Evolutionary conservation across 108 stramenopile species (phyloP), one percentile per base, ranked within the genome.

Genomic region (Cafeteria roenbergensis): DNA sequence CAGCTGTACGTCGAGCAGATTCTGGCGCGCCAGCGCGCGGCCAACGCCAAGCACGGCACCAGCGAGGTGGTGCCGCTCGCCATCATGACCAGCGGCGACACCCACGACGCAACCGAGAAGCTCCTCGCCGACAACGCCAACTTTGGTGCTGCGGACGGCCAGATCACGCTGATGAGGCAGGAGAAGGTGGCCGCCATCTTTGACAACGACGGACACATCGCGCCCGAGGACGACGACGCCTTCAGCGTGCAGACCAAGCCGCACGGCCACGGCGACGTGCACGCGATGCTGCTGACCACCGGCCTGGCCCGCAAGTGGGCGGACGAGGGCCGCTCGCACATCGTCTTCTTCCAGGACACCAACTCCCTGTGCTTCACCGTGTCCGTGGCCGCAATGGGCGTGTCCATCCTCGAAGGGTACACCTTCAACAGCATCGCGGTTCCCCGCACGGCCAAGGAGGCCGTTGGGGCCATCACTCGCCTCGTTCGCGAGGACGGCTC

Each of bases 241-340:
- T 92, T 72, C 74, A 79, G 77, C 28, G 60, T 94, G 56, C 87
- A 92, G 71, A 94, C 94, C 30, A 99, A 99, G 73, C 97, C 97
- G 9, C 97, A 99, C 72, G 97, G 97, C 3, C 97, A 99, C 71
- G 97, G 97, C 34, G 97, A 96, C 74, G 97, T 99, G 34, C 97
- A 99, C 73, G 80, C 87, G 64, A 69, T 99, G 38, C 73, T 99
- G 66, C 85, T 78, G 60, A 68, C 80, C 25, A 86, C 88, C 70
- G 90, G 92, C 31, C 60, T 90, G 37, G 84, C 92, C 8, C 72
- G 86, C 55, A 65, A 84, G 42, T 94, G 95, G 89, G 76, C 82
- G 68, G 72, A 79, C 55, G 70, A 83, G 55, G 92, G 92, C 22
- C 82, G 79, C 50, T 66, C 84, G 37, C 87, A 92, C 74, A 82